Conservation (phyloP, 2,329 filamentous ascomycete species). For the Trichoderma sp. region DNA sequence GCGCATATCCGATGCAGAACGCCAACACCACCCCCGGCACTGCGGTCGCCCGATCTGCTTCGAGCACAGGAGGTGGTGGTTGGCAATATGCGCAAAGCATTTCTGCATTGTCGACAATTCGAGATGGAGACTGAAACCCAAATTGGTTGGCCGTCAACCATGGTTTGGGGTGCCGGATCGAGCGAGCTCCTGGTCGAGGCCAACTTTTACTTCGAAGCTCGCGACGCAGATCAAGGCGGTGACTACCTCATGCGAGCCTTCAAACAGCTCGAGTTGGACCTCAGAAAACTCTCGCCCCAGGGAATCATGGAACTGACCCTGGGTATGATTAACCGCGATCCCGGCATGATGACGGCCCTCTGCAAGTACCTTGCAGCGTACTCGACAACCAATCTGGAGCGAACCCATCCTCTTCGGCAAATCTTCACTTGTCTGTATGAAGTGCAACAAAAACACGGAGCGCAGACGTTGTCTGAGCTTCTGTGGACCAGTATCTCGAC, state of each 20-base stretch:
- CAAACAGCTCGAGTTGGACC: slow-evolving; percentile 47
- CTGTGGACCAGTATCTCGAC: slow-evolving; percentile 47
- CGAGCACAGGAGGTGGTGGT: slow-evolving; percentile 50
- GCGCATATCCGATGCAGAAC: slow-evolving; percentile 50
- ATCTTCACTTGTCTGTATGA: slow-evolving; percentile 50
- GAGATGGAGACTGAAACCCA: slow-evolving; percentile 45
- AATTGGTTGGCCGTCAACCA: slow-evolving; percentile 46
- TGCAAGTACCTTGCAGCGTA: slow-evolving; percentile 51
- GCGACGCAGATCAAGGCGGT: slow-evolving; percentile 46
- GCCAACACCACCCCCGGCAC: slow-evolving; percentile 48
- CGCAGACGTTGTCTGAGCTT: slow-evolving; percentile 47
- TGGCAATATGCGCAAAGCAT: slow-evolving; percentile 49
- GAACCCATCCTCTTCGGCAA: slow-evolving; percentile 47
- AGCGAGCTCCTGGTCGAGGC: slow-evolving; percentile 50
- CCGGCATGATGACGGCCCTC: slow-evolving; percentile 50
- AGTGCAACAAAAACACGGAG: slow-evolving; percentile 50
- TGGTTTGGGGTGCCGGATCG: slow-evolving; percentile 50
- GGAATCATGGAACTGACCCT: slow-evolving; percentile 48
- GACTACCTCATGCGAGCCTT: slow-evolving; percentile 48
- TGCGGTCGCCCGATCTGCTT: slow-evolving; percentile 48
- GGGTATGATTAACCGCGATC: slow-evolving; percentile 49
- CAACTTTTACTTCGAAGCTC: slow-evolving; percentile 47
- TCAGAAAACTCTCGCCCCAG: slow-evolving; percentile 48
- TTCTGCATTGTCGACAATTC: slow-evolving; percentile 49
- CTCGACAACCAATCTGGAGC: slow-evolving; percentile 48